Percentiles rank a stretch among this genome's conserved stretches.
Evolutionary conservation across 345 rosid species (phyloP).

Genomic region (Eucalyptus microcorys): DNA sequence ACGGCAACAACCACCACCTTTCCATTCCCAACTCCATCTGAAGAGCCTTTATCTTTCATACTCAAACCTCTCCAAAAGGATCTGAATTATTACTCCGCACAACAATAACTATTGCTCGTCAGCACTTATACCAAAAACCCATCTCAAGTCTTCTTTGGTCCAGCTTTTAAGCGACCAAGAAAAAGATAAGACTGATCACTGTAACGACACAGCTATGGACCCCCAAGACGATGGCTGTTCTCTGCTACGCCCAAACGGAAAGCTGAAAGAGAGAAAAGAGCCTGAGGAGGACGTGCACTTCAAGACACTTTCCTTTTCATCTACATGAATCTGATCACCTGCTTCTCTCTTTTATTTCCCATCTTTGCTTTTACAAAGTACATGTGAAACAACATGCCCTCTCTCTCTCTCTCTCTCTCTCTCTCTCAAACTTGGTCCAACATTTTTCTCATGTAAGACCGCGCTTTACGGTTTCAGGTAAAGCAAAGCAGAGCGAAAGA

Average conservation of each 20-base stretch:
- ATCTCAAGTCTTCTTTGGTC: not conserved
- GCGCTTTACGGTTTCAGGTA: not conserved
- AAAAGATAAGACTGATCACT: not conserved
- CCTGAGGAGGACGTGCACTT: slow-evolving; percentile 4
- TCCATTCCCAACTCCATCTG: not conserved
- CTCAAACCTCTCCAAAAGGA: not conserved
- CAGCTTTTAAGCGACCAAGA: not conserved
- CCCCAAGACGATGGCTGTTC: not conserved
- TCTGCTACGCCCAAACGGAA: not conserved
- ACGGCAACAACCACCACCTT: not conserved
- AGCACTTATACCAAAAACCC: slow-evolving; percentile 11
- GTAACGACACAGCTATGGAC: not conserved
- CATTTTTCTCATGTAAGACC: not conserved
- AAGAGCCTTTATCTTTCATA: not conserved
- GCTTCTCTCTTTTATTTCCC: not conserved
- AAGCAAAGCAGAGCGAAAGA: not conserved
- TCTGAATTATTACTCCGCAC: not conserved
- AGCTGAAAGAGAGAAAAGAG: not conserved
- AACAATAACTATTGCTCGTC: not conserved
- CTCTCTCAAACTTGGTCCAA: not conserved
- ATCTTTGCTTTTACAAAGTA: not conserved
- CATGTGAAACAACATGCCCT: not conserved
- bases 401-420: not conserved
- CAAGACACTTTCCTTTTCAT: not conserved
- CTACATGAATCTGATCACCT: not conserved